Evolutionary conservation across 108 stramenopile species (phyloP), one percentile per base, ranked within the genome.

Genomic region (Cyclotella sp.): DNA sequence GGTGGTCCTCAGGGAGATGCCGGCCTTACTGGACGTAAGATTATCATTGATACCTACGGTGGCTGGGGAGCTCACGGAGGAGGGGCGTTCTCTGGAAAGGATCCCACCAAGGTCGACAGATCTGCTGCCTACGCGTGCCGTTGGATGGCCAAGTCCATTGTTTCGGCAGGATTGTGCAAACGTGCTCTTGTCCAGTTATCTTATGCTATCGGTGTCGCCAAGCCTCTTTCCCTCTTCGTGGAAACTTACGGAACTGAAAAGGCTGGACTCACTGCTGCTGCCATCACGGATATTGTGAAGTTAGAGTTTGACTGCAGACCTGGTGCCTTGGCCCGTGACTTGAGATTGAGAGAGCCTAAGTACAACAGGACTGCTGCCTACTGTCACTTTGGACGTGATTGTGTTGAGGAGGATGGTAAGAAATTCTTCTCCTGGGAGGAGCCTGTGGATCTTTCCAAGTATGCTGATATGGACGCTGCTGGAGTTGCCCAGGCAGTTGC

Each of bases 1-100:
- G 98, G 98, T 30, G 98, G 98, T 70, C 98, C 98, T 28, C 98
- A 98, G 81, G 98, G 98, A 69, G 98, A 98, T 86, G 97, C 98
- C 40, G 97, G 98, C 58, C 88, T 98, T 21, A 97, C 98, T 51
- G 98, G 98, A 76, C 94, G 98, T 66, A 98, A 98, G 88, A 97
- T 98, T 68, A 97, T 98, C 87, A 97, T 97, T 81, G 98, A 98
- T 82, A 98, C 97, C 73, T 98, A 98, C 85, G 98, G 98, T 61
- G 98, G 98, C 75, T 98, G 98, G 98, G 98, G 97, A 57, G 96
- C 98, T 47, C 98, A 98, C 79, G 98, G 98, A 70, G 98, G 98
- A 51, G 98, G 98, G 62, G 97, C 98, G 67, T 97, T 97, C 89
- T 97, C 96, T 44, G 98, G 98, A 64, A 98, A 98, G 90, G 98